Percentiles rank a stretch among this genome's conserved stretches.
Conservation (phyloP, 139 green algal species). For the Picocystis salinarum region DNA sequence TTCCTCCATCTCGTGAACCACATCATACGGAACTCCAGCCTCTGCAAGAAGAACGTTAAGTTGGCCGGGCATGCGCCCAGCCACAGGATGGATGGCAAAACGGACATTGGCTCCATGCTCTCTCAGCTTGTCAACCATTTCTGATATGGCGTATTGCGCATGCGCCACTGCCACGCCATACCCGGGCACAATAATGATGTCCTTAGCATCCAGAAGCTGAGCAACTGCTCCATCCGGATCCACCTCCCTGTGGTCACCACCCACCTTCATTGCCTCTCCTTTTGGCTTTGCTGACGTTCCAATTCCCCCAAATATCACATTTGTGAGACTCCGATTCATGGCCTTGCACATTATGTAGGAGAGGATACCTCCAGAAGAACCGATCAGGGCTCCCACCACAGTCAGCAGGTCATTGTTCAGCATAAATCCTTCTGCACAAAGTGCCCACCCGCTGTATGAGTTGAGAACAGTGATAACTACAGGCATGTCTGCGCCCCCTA, state of each 20-base stretch:
- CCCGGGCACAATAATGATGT: conserved; percentile 65
- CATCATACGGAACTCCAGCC: conserved; percentile 55
- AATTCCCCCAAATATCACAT: conserved; percentile 72
- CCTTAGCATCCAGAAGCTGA: conserved; percentile 13
- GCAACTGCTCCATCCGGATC: conserved; percentile 29
- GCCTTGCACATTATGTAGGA: conserved; percentile 84
- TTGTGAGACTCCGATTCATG: conserved; percentile 70
- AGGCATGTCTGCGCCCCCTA: conserved; percentile 71
- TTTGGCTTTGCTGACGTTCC: conserved; percentile 11
- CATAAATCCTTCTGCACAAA: conserved; percentile 67
- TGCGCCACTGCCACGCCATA: conserved; percentile 73
- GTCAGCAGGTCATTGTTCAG: conserved; percentile 54
- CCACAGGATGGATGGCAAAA: conserved; percentile 70
- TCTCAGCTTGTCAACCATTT: conserved; percentile 22
- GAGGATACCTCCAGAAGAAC: conserved; percentile 65
- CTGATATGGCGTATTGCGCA: conserved; percentile 53
- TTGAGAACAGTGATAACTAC: conserved; percentile 86
- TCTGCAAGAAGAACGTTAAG: conserved; percentile 87
- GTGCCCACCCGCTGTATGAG: conserved; percentile 59
- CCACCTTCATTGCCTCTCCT: neutral
- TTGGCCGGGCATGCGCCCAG: conserved; percentile 73
- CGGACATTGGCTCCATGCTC: conserved; percentile 11
- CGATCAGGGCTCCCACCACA: conserved; percentile 65
- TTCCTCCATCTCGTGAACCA: conserved; percentile 33
- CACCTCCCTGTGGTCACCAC: conserved; percentile 7